These are phyloP conservation scores for Antarctomyces pellizariae DNA, from an alignment of 495 filamentous ascomycete species.

Conservation along the genomic window DNA sequence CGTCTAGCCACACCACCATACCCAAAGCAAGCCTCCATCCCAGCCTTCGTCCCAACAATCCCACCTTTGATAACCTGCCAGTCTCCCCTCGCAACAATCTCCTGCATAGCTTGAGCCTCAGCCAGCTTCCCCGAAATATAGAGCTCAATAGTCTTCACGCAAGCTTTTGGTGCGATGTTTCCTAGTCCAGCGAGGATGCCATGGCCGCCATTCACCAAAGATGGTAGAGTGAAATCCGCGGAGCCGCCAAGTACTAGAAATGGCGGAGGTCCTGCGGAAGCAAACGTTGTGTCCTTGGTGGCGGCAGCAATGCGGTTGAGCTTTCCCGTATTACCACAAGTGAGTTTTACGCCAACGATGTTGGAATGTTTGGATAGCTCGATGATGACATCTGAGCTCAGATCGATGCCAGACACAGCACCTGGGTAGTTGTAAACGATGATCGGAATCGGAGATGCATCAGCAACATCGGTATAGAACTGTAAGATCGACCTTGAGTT, in stretches of 20 bases:
- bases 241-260: conserved; percentile 78
- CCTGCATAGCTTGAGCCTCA: conserved; percentile 57
- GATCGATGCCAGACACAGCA: conserved; percentile 58
- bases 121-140: conserved; percentile 41
- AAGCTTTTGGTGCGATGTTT: conserved; percentile 62
- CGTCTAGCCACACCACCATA: conserved; percentile 60
- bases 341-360: conserved; percentile 78
- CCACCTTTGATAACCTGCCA: conserved; percentile 76
- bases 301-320: conserved; percentile 53
- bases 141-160: conserved; percentile 47
- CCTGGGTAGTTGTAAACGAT: conserved; percentile 89
- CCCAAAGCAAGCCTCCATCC: conserved; percentile 43
- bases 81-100: conserved; percentile 58
- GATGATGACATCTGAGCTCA: conserved; percentile 59
- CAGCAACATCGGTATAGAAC: conserved; percentile 59
- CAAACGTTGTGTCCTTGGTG: conserved; percentile 22
- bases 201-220: conserved; percentile 59
- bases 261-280: conserved; percentile 14
- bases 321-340: conserved; percentile 88
- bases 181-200: conserved; percentile 69
- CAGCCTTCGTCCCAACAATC: conserved; percentile 68
- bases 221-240: conserved; percentile 73
- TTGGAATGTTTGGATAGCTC: conserved; percentile 56
- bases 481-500: conserved; percentile 33
- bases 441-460: conserved; percentile 62